Conservation (phyloP, 352 stramenopile species). For the Phytophthora podocarpi region DNA sequence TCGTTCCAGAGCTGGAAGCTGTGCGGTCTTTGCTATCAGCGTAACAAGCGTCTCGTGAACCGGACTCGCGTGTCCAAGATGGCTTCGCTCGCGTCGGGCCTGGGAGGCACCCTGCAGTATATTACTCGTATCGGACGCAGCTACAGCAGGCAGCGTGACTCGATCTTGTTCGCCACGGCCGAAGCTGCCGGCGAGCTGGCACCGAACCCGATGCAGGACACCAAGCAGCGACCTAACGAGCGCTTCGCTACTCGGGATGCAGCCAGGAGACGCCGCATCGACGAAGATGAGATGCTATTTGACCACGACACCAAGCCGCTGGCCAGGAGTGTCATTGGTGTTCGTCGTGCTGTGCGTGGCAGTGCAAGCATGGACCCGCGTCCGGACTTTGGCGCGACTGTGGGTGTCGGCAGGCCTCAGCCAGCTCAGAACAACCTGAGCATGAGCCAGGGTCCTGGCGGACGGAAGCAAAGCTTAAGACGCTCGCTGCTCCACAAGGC, state of each 20-base stretch:
- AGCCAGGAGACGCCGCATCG: conserved; percentile 24
- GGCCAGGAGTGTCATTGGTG: conserved; percentile 37
- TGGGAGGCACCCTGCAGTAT: conserved; percentile 41
- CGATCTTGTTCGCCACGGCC: conserved; percentile 43
- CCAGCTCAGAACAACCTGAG: conserved; percentile 21
- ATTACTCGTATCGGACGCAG: conserved; percentile 41
- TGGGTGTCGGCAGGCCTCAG: conserved; percentile 19
- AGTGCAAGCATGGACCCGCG: conserved; percentile 9
- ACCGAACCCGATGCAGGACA: conserved; percentile 37
- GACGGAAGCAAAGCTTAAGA: conserved; percentile 25
- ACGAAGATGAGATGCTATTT: conserved; percentile 38
- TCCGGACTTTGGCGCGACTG: conserved; percentile 24
- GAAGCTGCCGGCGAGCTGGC: conserved; percentile 35
- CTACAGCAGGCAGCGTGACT: conserved; percentile 47
- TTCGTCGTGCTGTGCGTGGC: conserved; percentile 29
- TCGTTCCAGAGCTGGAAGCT: conserved; percentile 70
- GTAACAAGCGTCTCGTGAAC: conserved; percentile 65
- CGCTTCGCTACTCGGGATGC: conserved; percentile 9
- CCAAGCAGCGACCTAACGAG: conserved; percentile 29
- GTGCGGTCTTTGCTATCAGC: conserved; percentile 63
- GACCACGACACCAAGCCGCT: conserved; percentile 40
- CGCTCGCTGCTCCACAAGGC: conserved; percentile 28
- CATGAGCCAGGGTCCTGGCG: conserved; percentile 32
- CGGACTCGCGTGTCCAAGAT: conserved; percentile 60
- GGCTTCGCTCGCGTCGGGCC: conserved; percentile 40